Percentiles rank a stretch among this genome's conserved stretches.
Evolutionary conservation across 192 early-diverging fungal species (phyloP).

Genomic region (Backusella sp.): DNA sequence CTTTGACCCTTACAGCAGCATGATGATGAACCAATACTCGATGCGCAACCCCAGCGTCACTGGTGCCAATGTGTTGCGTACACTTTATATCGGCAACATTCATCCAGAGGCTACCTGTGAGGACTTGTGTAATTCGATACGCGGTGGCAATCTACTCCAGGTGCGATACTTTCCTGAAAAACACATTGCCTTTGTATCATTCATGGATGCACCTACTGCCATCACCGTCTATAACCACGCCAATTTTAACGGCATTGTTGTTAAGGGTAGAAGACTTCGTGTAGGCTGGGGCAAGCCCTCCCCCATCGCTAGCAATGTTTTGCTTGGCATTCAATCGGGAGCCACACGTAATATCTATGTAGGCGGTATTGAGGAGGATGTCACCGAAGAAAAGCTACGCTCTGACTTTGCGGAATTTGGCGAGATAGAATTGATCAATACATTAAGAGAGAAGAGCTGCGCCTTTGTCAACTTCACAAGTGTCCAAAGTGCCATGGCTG

Average conservation of each 20-base stretch:
- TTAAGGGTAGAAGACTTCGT: constrained; percentile 71
- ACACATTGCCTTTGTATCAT: constrained; percentile 83
- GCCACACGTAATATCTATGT: constrained; percentile 83
- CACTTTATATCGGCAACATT: constrained; percentile 79
- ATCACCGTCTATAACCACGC: constrained; percentile 58
- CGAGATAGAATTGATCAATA: constrained; percentile 83
- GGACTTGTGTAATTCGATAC: constrained; percentile 82
- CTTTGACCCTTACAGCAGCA: constrained; percentile 17
- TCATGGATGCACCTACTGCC: constrained; percentile 73
- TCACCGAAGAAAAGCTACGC: constrained; percentile 68
- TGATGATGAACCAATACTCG: constrained; percentile 10
- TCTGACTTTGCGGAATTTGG: constrained; percentile 77
- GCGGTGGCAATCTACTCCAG: constrained; percentile 78
- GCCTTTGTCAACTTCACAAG: constrained; percentile 88
- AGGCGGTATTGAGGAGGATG: constrained; percentile 57
- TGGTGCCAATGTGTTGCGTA: constrained; percentile 38
- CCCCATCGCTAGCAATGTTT: constrained; percentile 46
- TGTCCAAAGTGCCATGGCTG: constrained; percentile 69
- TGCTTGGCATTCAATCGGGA: constrained; percentile 49
- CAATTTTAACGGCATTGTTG: constrained; percentile 54
- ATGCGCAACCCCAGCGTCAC: background rate
- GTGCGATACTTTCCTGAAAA: constrained; percentile 74
- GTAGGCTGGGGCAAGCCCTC: constrained; percentile 78
- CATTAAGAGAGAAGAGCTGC: constrained; percentile 76
- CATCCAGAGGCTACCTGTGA: constrained; percentile 71